phyloP scores from a whole-genome alignment of 805 yeast species.

The Starmerella khaoyaiensis region DNA sequence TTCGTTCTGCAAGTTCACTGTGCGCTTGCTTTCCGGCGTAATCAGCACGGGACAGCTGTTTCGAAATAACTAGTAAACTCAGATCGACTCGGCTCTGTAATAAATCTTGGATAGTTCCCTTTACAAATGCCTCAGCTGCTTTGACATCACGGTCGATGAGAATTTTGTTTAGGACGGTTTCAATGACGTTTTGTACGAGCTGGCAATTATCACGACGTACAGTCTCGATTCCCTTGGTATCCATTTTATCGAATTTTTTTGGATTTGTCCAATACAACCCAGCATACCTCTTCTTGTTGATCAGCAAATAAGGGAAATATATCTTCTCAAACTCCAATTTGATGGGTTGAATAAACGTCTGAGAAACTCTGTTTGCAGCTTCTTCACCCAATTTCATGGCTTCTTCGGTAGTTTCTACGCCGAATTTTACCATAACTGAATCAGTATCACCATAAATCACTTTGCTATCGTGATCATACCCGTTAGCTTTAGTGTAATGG shows the following conservation, averaged over 20 bases:
- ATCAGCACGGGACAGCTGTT: constrained; percentile 77
- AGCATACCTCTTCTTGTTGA: constrained; percentile 93
- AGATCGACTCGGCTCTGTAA: constrained; percentile 84
- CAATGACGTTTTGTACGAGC: constrained; percentile 85
- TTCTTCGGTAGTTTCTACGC: constrained; percentile 59
- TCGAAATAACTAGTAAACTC: constrained; percentile 86
- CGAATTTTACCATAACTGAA: constrained; percentile 98
- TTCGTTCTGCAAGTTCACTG: constrained; percentile 87
- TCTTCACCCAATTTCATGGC: constrained; percentile 90
- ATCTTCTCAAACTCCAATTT: constrained; percentile 94
- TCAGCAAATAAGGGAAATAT: constrained; percentile 83
- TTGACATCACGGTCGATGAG: constrained; percentile 76
- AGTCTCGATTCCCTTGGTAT: constrained; percentile 95
- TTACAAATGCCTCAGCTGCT: constrained; percentile 75
- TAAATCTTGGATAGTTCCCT: constrained; percentile 75
- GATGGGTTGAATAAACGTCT: constrained; percentile 68
- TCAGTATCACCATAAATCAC: constrained; percentile 98
- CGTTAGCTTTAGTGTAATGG: constrained; percentile 66
- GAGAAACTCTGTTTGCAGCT: constrained; percentile 81
- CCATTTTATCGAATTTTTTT: constrained; percentile 89
- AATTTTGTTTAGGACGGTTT: constrained; percentile 73
- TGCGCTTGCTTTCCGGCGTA: constrained; percentile 96
- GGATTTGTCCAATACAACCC: constrained; percentile 94
- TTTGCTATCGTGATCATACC: constrained; percentile 68
- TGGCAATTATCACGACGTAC: constrained; percentile 97